These are phyloP conservation scores for Globomyces pollinis-pini DNA, from an alignment of 192 early-diverging fungal genomes.

Conservation along the genomic window DNA sequence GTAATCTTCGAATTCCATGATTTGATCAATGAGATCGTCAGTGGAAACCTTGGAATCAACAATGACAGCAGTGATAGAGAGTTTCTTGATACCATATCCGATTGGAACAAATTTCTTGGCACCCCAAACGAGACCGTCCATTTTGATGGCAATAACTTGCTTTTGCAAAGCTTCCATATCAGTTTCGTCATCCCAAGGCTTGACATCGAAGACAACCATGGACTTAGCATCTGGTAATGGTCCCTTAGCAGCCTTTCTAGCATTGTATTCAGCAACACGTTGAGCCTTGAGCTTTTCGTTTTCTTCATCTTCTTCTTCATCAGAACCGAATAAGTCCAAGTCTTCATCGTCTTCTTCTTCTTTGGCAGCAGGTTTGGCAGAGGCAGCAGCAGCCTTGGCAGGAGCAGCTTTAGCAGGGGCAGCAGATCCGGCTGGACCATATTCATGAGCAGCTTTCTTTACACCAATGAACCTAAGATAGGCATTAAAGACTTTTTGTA, in stretches of 20 bases:
- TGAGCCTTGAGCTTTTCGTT: conserved; percentile 80
- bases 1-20: conserved; percentile 68
- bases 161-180: conserved; percentile 67
- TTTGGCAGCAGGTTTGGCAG: conserved; percentile 41
- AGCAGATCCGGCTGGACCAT: conserved; percentile 42
- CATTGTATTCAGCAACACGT: conserved; percentile 83
- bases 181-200: conserved; percentile 98
- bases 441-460: not conserved
- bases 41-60: conserved; percentile 87
- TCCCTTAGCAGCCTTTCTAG: conserved; percentile 71
- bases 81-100: conserved; percentile 95
- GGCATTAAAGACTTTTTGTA: not conserved
- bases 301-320: conserved; percentile 87
- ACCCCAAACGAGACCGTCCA: conserved; percentile 92
- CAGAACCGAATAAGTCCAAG: conserved; percentile 91
- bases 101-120: conserved; percentile 65
- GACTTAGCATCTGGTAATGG: conserved; percentile 87
- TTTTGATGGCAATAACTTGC: conserved; percentile 61
- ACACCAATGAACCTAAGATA: conserved; percentile 33
- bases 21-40: conserved; percentile 77
- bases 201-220: conserved; percentile 84
- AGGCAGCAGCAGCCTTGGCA: conserved; percentile 30
- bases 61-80: conserved; percentile 85
- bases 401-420: conserved; percentile 28
- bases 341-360: conserved; percentile 86